Base-by-base conservation (phyloP, 1,284 basidiomycete species). In the Puccinia coronata region DNA sequence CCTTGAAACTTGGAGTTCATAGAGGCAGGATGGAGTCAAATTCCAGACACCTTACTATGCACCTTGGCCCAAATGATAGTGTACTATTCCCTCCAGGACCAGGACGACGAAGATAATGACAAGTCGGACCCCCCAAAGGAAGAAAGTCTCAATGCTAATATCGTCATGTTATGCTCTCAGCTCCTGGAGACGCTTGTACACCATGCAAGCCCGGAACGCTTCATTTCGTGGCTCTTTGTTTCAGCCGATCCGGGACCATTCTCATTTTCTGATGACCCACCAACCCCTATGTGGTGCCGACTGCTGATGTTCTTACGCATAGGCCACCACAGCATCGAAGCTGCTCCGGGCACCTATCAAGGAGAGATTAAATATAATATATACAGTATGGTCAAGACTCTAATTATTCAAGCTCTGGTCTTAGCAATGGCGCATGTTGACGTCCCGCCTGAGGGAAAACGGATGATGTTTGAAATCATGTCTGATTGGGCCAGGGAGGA, bases 51-150 rank as follows among this genome's bases (percentile, higher is more conserved):
- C n/a, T 59, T 73, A 36, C 53, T 57, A 28, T 73, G 71, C 31
- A 73, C 71, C 34, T 73, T 73, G 43, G 53, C 36, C 51, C 49
- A 73, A 53, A 73, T 73, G 71, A 73, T 73, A 25, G 31, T 73
- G 31, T 53, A 73, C 51, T 73, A 71, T 57, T 43, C 63, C 63
- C 34, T 23, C 25, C 36, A 55, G 31, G 34, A 34, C 47, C 36
- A 55, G 31, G 34, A 34, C 47, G 69, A 51, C 25, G 14, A n/a
- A 34, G 49, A 72, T 12, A 18, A 34, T 2, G 49, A 73, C 28
- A 9, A 53, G 31, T 59, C 71, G 31, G 28, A n/a, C 16, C 47
- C 47, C 12, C 63, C 63, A 5, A 63, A 47, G 41, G 63, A 71
- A 71, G 47, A 51, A 34, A 71, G 39, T 53, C 47, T 53, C 28